phyloP scores from a whole-genome alignment of 495 filamentous ascomycete genomes.

The Ramalina intermedia region DNA sequence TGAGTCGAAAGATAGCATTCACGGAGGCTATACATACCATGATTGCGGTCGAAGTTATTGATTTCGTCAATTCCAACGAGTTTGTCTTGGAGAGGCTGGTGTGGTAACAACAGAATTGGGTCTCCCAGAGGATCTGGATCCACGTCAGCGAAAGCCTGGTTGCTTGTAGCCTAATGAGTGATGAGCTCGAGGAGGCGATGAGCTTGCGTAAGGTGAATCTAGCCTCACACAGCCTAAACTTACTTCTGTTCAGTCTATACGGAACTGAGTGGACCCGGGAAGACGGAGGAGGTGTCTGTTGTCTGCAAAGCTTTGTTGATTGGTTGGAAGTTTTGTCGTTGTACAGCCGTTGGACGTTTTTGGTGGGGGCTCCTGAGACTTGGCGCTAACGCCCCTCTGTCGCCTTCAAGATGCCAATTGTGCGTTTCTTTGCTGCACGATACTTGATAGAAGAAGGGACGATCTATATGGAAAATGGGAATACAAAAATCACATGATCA shows the following conservation, averaged over 20 bases:
- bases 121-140: no score
- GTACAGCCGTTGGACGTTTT: background rate
- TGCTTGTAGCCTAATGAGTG: background rate
- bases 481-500: no score
- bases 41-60: background rate
- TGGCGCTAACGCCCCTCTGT: background rate
- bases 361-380: background rate
- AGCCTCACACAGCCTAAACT: no score
- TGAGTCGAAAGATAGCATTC: background rate
- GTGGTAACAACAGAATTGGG: background rate
- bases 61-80: no score
- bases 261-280: no score
- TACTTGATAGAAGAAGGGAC: no score
- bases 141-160: no score
- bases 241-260: no score
- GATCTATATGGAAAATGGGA: no score
- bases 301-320: no score
- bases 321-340: background rate
- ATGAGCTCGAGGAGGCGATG: background rate
- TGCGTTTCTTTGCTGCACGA: background rate
- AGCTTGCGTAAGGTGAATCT: no score
- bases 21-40: constrained; percentile 2
- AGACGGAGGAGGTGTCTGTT: no score
- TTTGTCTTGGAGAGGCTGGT: background rate
- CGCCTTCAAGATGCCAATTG: background rate